A percentile compares a stretch with the other conserved stretches of the same genome.
Evolutionary conservation across 2,329 filamentous ascomycete genomes (phyloP).

Genomic region (Penicillium crustosum): DNA sequence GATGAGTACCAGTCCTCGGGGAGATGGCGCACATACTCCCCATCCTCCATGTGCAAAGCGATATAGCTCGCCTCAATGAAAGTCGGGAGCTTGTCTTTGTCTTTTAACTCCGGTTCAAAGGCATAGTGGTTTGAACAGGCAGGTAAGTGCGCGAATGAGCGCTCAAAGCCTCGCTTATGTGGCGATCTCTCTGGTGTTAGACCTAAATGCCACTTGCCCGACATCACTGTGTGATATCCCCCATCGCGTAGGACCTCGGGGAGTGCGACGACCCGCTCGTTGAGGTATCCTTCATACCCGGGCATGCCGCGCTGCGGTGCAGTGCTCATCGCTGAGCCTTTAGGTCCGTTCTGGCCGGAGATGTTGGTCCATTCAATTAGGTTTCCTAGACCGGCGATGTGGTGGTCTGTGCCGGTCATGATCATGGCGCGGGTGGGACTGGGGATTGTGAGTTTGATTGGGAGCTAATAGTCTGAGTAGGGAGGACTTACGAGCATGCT

Average conservation of each 20-base stretch:
- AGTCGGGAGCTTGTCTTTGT: constrained; percentile 43
- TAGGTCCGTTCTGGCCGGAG: constrained; percentile 54
- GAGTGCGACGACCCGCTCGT: constrained; percentile 58
- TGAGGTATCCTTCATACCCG: constrained; percentile 65
- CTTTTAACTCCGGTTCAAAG: constrained; percentile 50
- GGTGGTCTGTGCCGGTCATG: constrained; percentile 64
- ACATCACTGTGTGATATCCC: constrained; percentile 61
- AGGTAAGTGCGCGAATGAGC: constrained; percentile 60
- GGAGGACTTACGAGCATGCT: constrained; percentile 53
- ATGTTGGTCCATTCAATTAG: constrained; percentile 60
- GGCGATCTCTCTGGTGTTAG: constrained; percentile 59
- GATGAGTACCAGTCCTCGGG: constrained; percentile 57
- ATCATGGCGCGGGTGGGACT: constrained; percentile 64
- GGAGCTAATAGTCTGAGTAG: background rate
- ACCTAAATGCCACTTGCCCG: constrained; percentile 65
- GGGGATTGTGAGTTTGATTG: background rate
- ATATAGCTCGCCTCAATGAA: constrained; percentile 45
- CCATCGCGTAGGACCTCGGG: constrained; percentile 59
- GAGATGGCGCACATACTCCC: constrained; percentile 47
- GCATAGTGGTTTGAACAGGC: constrained; percentile 61
- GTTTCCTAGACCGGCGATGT: constrained; percentile 56
- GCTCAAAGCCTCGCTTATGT: constrained; percentile 58
- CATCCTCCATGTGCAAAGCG: constrained; percentile 49
- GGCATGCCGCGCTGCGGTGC: constrained; percentile 59
- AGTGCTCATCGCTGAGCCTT: constrained; percentile 52